Evolutionary conservation across 495 filamentous ascomycete genomes (phyloP), one percentile per base, ranked within the genome.

Genomic region (Cercophora newfieldiana): DNA sequence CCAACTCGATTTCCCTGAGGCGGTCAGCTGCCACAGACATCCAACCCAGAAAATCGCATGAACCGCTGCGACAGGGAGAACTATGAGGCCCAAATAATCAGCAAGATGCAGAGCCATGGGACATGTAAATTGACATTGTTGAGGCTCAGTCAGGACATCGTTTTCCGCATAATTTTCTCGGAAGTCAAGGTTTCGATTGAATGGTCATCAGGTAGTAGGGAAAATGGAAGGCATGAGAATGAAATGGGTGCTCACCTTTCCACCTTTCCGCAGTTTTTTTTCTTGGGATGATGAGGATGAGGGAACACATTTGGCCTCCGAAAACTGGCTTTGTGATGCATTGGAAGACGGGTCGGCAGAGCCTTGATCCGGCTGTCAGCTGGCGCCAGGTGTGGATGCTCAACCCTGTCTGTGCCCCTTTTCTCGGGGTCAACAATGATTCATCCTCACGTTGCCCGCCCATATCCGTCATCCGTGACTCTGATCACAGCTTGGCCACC

Each of bases 111-210:
- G 24, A 19, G 28, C 12, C 8, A 44, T 18, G 19, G 14, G 19
- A 29, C 21, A 65, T 19, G 12, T 10, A 25, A 16, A 7, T 55
- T 22, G n/a, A 16, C 19, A 33, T 58, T 30, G 24, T 22, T 44
- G 29, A 0, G n/a, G n/a, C 24, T 37, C 56, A 50, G 49, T 68
- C 68, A 67, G 63, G 51, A 55, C 29, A 60, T 44, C 60, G 57
- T 63, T 72, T 61, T 74, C 68, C 68, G 53, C 73, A 72, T 44
- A 44, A 63, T 50, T 51, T 68, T 65, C 71, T 75, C 68, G 60
- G 73, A 61, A 75, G 73, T 75, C 73, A 74, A 75, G 73, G 73
- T 75, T 75, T 75, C 69, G 63, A 69, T 67, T 59, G 29, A 51
- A 66, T 58, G 66, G 59, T 66, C 69, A 75, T 75, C 73, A 75